Evolutionary conservation across 2,329 filamentous ascomycete genomes (phyloP).

Genomic region (Tolypocladium inflatum): DNA sequence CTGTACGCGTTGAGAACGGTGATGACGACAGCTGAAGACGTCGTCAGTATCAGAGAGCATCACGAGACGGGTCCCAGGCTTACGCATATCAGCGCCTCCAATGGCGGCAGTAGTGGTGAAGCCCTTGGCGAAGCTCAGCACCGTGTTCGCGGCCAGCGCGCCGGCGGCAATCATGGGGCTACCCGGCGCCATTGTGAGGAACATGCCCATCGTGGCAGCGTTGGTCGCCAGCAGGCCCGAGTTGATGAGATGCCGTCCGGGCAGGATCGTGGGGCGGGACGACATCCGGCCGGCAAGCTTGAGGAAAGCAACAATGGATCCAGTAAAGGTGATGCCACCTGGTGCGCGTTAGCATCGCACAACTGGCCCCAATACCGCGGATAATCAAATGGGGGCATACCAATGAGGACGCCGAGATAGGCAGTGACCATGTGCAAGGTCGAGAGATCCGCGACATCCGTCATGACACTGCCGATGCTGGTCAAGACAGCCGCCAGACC

Average conservation of each 20-base stretch:
- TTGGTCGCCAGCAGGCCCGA: conserved; percentile 65
- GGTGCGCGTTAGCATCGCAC: not conserved
- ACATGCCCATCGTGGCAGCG: conserved; percentile 73
- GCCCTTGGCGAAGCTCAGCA: conserved; percentile 74
- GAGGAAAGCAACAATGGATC: conserved; percentile 80
- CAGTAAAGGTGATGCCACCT: conserved; percentile 80
- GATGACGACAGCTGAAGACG: conserved; percentile 59
- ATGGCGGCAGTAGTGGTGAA: conserved; percentile 84
- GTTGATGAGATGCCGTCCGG: conserved; percentile 69
- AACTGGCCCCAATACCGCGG: not conserved
- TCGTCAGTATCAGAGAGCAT: conserved; percentile 4
- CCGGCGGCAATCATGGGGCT: conserved; percentile 70
- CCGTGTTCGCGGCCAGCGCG: conserved; percentile 66
- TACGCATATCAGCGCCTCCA: conserved; percentile 85
- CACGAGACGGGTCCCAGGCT: conserved; percentile 6
- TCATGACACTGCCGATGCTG: conserved; percentile 79
- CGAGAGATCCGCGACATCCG: conserved; percentile 58
- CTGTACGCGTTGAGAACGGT: conserved; percentile 87
- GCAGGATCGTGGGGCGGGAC: conserved; percentile 63
- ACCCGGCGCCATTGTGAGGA: conserved; percentile 72
- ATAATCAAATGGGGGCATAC: conserved; percentile 17
- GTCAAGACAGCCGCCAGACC: conserved; percentile 82
- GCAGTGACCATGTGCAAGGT: conserved; percentile 78
- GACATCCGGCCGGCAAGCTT: conserved; percentile 80
- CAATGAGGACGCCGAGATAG: conserved; percentile 79